Base-by-base conservation (phyloP, 306 rosid species). In the Macrotyloma uniflorum region DNA sequence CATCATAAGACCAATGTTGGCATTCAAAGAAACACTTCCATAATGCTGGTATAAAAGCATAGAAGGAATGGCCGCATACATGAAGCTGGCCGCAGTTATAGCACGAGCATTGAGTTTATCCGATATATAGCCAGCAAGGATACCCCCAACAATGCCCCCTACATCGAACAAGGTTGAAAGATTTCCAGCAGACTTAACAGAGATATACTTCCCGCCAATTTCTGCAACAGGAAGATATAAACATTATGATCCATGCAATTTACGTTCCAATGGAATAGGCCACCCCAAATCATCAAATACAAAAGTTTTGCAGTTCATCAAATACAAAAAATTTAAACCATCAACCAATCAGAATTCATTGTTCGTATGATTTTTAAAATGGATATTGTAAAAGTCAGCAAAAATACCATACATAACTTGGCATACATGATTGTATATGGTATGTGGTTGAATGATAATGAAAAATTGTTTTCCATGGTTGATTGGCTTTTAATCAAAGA, bases 51-150 rank as follows among this genome's bases (percentile, higher is more conserved):
- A 93, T 28, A 89, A 49, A 53, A 89, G 83, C 88, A 91, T 88
- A 26, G 89, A 78, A 24, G 96, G 91, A 72, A 93, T 93, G 2
- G 96, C 88, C 51, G 88, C 87, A 83, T 80, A 89, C 94, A 91
- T 82, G 88, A 93, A 93, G 85, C 85, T 84, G 15, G 93, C 94
- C 50, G 96, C 98, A 5, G 94, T 88, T 11, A 70, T 86, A 54
- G 98, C 96, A 18, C 98, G 91, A 9, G 96, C 98, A 49, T 67
- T 84, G 36, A 93, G 96, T 86, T 78, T 93, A 72, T 93, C 96
- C 19, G 93, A 93, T 84, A 93, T 70, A 76, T 88, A 84, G 75
- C 98, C 98, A 32, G 98, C 94, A 61, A 93, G 91, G 74, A 93
- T 85, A 50, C 98, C 98, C 49, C 98, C 98, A 33, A 88, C 26